Conservation (phyloP, 768 basidiomycete genomes). For the Agaricus bisporus region DNA sequence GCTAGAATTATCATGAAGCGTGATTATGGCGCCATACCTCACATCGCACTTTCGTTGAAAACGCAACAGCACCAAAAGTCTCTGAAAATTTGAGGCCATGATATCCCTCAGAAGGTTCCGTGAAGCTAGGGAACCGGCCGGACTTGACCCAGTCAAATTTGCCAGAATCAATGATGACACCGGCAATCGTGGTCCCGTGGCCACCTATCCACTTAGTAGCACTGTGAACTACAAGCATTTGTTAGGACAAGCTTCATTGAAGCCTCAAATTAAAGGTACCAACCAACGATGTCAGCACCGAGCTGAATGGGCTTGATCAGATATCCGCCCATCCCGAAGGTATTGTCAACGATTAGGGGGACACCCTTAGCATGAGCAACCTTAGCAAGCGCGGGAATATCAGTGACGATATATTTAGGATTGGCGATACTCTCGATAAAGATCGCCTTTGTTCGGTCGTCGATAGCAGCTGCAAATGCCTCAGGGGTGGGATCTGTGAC, state of each 20-base stretch:
- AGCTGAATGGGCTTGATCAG: slow-evolving; percentile 63
- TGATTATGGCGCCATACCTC: slow-evolving; percentile 24
- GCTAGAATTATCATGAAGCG: slow-evolving; percentile 5
- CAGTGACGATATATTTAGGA: slow-evolving; percentile 63
- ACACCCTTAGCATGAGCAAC: slow-evolving; percentile 69
- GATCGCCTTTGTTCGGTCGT: slow-evolving; percentile 72
- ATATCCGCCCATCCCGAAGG: slow-evolving; percentile 74
- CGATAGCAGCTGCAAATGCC: slow-evolving; percentile 61
- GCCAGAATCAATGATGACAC: slow-evolving; percentile 65
- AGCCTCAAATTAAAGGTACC: slow-evolving; percentile 10
- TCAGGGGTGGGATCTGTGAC: slow-evolving; percentile 49
- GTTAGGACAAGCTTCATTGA: neutral
- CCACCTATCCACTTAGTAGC: slow-evolving; percentile 86
- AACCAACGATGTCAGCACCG: slow-evolving; percentile 73
- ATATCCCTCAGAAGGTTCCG: slow-evolving; percentile 69
- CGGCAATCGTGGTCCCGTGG: slow-evolving; percentile 75
- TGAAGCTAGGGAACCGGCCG: slow-evolving; percentile 70
- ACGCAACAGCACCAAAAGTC: slow-evolving; percentile 59
- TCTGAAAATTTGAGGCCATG: slow-evolving; percentile 66
- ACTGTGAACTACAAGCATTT: slow-evolving; percentile 46
- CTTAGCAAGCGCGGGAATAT: slow-evolving; percentile 65
- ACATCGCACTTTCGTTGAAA: slow-evolving; percentile 57
- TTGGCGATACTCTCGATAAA: slow-evolving; percentile 79
- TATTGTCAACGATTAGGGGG: slow-evolving; percentile 79
- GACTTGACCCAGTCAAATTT: slow-evolving; percentile 71